These are phyloP conservation scores for Bipolaris sorokiniana DNA, from an alignment of 2,329 filamentous ascomycete species.

Conservation along the genomic window DNA sequence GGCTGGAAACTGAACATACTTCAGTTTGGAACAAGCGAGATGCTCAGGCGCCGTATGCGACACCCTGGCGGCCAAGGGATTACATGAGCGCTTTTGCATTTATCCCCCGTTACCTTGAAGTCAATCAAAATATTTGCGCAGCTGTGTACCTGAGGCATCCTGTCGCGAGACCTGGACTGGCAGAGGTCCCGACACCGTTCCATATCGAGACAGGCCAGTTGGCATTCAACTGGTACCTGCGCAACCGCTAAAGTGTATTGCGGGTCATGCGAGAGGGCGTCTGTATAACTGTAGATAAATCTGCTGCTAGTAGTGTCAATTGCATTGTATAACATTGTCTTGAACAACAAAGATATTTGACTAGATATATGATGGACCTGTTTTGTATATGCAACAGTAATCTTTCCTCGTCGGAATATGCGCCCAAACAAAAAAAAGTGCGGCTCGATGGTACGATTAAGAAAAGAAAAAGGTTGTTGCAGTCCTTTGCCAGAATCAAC, in stretches of 20 bases:
- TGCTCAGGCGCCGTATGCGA: constrained; percentile 74
- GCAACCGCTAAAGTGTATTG: constrained; percentile 66
- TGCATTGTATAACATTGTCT: constrained; percentile 8
- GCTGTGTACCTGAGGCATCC: constrained; percentile 95
- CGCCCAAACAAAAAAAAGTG: neutral
- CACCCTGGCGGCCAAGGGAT: constrained; percentile 84
- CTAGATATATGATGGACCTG: neutral
- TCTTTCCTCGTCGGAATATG: neutral
- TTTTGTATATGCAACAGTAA: neutral
- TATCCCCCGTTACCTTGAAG: constrained; percentile 93
- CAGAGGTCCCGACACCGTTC: constrained; percentile 81
- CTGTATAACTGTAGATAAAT: constrained; percentile 3
- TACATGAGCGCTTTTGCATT: constrained; percentile 95
- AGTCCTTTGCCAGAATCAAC: neutral
- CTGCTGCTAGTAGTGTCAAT: neutral
- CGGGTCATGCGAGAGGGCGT: neutral
- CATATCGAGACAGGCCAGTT: constrained; percentile 71
- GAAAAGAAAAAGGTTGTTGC: neutral
- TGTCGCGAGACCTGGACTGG: constrained; percentile 79
- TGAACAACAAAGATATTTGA: neutral
- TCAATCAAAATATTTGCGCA: constrained; percentile 95
- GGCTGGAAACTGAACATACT: constrained; percentile 78
- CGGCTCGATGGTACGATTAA: neutral
- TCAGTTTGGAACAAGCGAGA: constrained; percentile 60
- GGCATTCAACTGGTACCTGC: constrained; percentile 93